Base-by-base conservation (phyloP, 192 early-diverging fungal species). In the Podila clonocystis region DNA sequence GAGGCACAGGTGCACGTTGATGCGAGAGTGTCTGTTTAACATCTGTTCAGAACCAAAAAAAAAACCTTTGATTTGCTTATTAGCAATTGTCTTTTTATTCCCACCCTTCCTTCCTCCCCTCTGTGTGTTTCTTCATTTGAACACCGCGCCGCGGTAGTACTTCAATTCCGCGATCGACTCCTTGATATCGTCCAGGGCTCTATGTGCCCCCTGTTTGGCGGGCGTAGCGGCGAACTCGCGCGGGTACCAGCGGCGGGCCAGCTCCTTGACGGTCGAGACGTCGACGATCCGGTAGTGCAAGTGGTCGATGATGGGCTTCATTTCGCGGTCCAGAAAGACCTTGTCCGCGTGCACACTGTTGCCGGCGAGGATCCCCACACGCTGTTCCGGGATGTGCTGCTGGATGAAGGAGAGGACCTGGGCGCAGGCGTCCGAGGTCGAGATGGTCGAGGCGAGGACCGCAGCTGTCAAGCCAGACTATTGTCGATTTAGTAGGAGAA, bases 301-400 rank as follows among this genome's bases (percentile, higher is more conserved):
- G 62, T 91, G 86, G 0, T 91, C 88, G 7, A 92, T 86, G 28
- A 98, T 67, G 34, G 75, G 62, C 1, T 92, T 93, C 95, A 97
- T 96, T 57, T 93, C 92, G 63, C 92, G 89, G 34, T 87, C 83
- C 66, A 99, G 75, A 57, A 97, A 99, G 62, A 85, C 88, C 50
- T 94, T 91, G 74, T 99, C 97, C 13, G 91, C 92, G 75, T 99
- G 97, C 20, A 98, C 94, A 48, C 94, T 94, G 86, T 96, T 99
- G 20, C 97, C 97, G 2, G 95, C 97, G 30, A 99, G 84, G 12
- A 94, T 87, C 0, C 89, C 96, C 1, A 85, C 73, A 29, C 91
- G 70, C 11, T 84, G 65, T 1, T 79, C 63, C 19, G 90, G 87
- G 73, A 96, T 89, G 82, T 96, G 90, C 26, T 84, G 31, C 65